Percentiles rank a stretch among this genome's conserved stretches.
Evolutionary conservation across 192 early-diverging fungal genomes (phyloP).

Genomic region (Entophlyctis luteolus): DNA sequence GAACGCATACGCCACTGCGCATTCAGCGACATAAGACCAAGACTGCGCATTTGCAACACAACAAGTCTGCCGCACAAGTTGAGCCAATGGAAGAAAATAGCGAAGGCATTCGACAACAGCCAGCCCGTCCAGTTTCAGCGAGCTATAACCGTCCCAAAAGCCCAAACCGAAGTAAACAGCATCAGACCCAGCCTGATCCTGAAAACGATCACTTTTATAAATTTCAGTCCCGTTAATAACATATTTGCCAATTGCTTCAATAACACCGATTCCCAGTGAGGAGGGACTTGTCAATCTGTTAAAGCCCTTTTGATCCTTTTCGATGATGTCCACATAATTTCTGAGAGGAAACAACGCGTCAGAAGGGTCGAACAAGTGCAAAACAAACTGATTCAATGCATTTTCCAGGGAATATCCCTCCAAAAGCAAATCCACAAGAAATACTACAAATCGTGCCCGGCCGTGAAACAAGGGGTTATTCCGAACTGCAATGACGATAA

Average conservation of each 20-base stretch:
- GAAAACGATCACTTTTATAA: conserved; percentile 1
- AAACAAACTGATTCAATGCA: conserved; percentile 28
- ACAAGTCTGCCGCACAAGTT: too few relatives aligned
- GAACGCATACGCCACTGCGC: too few relatives aligned
- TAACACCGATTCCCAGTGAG: conserved; percentile 1
- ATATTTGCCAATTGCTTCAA: conserved; percentile 15
- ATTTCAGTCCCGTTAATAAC: conserved; percentile 18
- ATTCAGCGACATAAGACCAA: too few relatives aligned
- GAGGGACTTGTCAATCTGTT: conserved; percentile 9
- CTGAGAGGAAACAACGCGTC: conserved; percentile 24
- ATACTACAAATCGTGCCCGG: conserved; percentile 29
- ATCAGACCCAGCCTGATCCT: conserved; percentile 1
- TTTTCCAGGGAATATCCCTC: conserved; percentile 16
- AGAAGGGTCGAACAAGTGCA: neutral
- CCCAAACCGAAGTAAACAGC: conserved; percentile 30
- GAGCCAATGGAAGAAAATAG: too few relatives aligned
- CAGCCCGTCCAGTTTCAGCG: too few relatives aligned
- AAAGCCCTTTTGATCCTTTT: conserved; percentile 16
- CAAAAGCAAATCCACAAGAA: conserved; percentile 30
- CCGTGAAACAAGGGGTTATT: conserved; percentile 28
- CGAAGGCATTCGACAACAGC: too few relatives aligned
- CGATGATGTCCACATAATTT: conserved; percentile 27
- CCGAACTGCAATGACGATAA: conserved; percentile 13
- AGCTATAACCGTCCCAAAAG: conserved; percentile 4
- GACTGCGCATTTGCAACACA: too few relatives aligned